Percentiles rank a stretch among this genome's conserved stretches.
These are phyloP conservation scores for Linaria vulgaris DNA, from an alignment of 257 asterid species.

Conservation along the genomic window DNA sequence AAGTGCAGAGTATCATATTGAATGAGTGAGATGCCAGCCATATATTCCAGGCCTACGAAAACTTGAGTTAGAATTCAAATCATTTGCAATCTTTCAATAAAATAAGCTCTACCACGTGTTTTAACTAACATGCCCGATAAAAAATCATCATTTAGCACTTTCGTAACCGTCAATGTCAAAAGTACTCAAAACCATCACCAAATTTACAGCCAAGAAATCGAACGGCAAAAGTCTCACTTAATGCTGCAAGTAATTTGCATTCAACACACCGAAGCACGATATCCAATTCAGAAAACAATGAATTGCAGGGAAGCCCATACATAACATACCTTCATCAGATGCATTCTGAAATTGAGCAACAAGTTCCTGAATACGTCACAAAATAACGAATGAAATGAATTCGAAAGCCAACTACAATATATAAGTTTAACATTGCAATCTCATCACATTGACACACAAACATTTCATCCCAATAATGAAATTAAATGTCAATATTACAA, in stretches of 20 bases:
- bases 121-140: no score
- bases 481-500: no score
- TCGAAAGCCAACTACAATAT: no score
- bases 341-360: conserved; percentile 78
- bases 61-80: no score
- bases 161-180: not conserved
- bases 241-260: not conserved
- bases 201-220: conserved; percentile 1
- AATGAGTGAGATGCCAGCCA: no score
- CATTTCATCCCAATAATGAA: not conserved
- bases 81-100: not conserved
- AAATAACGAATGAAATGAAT: conserved; percentile 2
- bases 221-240: not conserved
- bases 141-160: not conserved
- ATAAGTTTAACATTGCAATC: no score
- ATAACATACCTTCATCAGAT: conserved; percentile 76
- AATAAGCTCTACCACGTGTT: not conserved
- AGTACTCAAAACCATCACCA: not conserved
- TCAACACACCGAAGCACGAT: not conserved
- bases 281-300: no score
- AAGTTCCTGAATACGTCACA: conserved; percentile 53
- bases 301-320: no score
- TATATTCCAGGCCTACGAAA: not conserved
- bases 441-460: no score
- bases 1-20: no score